phyloP scores from a whole-genome alignment of 2,329 filamentous ascomycete genomes.

The Ophiostoma sp. region DNA sequence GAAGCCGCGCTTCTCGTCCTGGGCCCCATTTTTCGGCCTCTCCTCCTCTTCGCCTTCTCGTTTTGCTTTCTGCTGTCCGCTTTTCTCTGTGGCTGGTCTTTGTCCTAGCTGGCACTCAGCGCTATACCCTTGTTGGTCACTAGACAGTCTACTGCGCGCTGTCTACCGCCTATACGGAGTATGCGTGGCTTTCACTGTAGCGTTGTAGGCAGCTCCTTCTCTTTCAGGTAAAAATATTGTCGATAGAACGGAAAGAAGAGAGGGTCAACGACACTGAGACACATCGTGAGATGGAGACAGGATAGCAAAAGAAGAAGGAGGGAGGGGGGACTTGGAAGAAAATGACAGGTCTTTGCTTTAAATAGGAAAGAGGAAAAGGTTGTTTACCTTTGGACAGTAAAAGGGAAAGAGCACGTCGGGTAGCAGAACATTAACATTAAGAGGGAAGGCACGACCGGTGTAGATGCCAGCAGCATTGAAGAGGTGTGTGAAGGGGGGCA shows the following conservation, averaged over 20 bases:
- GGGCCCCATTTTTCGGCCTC: constrained; percentile 14
- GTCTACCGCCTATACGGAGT: neutral
- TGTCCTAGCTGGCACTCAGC: neutral
- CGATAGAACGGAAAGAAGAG: neutral
- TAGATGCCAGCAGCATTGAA: neutral
- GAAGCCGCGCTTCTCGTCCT: neutral
- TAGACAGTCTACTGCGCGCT: neutral
- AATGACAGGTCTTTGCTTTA: neutral
- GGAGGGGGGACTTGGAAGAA: neutral
- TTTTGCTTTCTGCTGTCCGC: neutral
- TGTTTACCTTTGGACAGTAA: neutral
- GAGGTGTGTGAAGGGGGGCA: neutral
- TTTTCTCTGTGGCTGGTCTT: neutral
- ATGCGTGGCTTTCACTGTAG: neutral
- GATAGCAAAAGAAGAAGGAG: neutral
- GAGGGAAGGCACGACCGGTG: neutral
- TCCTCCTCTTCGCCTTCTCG: neutral
- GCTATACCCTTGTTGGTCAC: neutral
- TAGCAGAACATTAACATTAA: neutral
- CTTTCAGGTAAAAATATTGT: neutral
- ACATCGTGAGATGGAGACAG: neutral
- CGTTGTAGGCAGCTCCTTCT: neutral
- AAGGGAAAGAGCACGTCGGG: constrained; percentile 4
- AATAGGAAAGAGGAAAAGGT: neutral
- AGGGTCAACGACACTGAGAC: neutral